Conservation (phyloP, 352 stramenopile species). For the Blastocystis sp. region DNA sequence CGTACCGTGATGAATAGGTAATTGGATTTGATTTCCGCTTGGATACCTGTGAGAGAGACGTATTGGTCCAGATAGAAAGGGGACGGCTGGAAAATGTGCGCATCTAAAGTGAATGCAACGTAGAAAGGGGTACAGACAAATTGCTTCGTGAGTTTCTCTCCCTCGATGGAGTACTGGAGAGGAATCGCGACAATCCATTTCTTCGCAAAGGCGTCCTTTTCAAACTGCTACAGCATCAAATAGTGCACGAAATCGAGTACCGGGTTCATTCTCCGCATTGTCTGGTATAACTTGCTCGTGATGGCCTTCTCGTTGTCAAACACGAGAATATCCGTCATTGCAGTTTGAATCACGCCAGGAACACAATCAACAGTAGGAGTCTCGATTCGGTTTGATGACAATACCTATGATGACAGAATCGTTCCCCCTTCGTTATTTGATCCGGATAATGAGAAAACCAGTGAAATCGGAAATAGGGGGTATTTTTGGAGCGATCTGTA, state of each 20-base stretch:
- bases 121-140: slow-evolving; percentile 9
- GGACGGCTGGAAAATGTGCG: slow-evolving; percentile 41
- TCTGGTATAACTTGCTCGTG: slow-evolving; percentile 21
- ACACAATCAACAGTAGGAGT: too few relatives aligned
- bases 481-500: too few relatives aligned
- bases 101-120: not conserved
- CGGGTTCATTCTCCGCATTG: not conserved
- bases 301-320: slow-evolving; percentile 44
- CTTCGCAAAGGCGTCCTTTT: slow-evolving; percentile 9
- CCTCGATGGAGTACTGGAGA: not conserved
- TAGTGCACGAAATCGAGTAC: not conserved
- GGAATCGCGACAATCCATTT: slow-evolving; percentile 33
- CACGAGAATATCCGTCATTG: slow-evolving; percentile 48
- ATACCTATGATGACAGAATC: too few relatives aligned
- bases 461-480: too few relatives aligned
- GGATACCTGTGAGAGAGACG: slow-evolving; percentile 18
- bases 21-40: slow-evolving; percentile 45
- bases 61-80: slow-evolving; percentile 37
- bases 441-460: too few relatives aligned
- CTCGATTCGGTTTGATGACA: too few relatives aligned
- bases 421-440: too few relatives aligned
- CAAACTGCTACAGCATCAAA: slow-evolving; percentile 36
- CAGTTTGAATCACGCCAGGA: too few relatives aligned
- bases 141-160: slow-evolving; percentile 1
- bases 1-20: slow-evolving; percentile 7